A percentile compares a stretch with the other conserved stretches of the same genome.
phyloP scores from a whole-genome alignment of 768 basidiomycete genomes.

The Russula virescens region DNA sequence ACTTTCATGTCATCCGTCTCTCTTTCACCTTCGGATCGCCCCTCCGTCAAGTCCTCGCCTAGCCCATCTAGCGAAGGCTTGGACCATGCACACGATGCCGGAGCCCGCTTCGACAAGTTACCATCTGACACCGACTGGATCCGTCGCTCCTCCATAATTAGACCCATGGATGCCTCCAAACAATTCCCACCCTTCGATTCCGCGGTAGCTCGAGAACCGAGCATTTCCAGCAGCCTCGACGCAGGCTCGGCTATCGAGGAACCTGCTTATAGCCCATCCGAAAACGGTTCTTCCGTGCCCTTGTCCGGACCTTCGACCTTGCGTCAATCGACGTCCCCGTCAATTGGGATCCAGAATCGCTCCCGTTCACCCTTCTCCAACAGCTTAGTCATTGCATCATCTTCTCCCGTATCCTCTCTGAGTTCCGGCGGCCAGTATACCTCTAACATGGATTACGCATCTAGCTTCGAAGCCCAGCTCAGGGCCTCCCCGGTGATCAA shows the following conservation, averaged over 20 bases:
- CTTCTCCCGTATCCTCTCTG: constrained; percentile 74
- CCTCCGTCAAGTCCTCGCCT: constrained; percentile 65
- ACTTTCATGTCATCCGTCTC: constrained; percentile 53
- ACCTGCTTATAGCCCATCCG: constrained; percentile 1
- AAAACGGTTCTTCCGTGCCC: constrained; percentile 15
- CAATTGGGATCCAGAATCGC: constrained; percentile 25
- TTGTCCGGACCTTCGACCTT: constrained; percentile 19
- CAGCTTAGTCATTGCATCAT: constrained; percentile 46
- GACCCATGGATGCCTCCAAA: constrained; percentile 16
- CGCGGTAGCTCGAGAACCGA: constrained; percentile 12
- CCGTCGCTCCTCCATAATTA: constrained; percentile 22
- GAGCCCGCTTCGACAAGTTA: constrained; percentile 23
- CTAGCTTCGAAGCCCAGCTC: constrained; percentile 65
- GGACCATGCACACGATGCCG: constrained; percentile 28
- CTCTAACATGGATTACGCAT: constrained; percentile 41
- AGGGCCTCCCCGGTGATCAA: constrained; percentile 69
- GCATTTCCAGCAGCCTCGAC: constrained; percentile 24
- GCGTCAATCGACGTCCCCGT: constrained; percentile 18
- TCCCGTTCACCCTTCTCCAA: constrained; percentile 41
- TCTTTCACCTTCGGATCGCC: constrained; percentile 57
- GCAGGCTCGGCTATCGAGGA: constrained; percentile 18
- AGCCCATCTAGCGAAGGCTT: constrained; percentile 44
- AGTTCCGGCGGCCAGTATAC: constrained; percentile 66
- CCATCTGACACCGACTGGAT: constrained; percentile 29
- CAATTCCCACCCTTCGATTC: constrained; percentile 31